Percentiles rank a stretch among this genome's conserved stretches.
These are phyloP conservation scores for Purshia tridentata DNA, from an alignment of 306 rosid species.

Conservation along the genomic window DNA sequence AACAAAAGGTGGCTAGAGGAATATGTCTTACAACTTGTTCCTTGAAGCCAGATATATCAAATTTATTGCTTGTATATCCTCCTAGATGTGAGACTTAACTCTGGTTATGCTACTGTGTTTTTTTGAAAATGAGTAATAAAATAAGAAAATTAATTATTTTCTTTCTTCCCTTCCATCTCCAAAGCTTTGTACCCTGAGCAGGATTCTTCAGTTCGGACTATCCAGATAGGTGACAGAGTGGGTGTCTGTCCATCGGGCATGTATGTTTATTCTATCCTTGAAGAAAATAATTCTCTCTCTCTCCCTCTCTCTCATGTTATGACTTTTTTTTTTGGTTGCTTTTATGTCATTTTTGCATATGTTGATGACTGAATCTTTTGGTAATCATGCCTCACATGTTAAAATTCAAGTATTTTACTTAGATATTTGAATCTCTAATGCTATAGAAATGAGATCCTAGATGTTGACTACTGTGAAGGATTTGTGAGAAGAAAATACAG, in stretches of 20 bases:
- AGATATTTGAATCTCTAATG: background rate
- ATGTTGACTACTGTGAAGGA: background rate
- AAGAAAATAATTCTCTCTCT: background rate
- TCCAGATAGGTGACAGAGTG: slow-evolving; percentile 62
- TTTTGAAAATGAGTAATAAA: slow-evolving; percentile 1
- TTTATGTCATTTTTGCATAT: background rate
- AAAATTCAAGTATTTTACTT: background rate
- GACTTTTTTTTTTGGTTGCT: background rate
- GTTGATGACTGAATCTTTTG: background rate
- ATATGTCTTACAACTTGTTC: slow-evolving; percentile 74
- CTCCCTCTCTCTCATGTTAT: slow-evolving; percentile 1
- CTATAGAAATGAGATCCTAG: background rate
- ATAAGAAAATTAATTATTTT: slow-evolving; percentile 12
- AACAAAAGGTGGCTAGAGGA: slow-evolving; percentile 81
- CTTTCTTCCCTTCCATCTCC: slow-evolving; percentile 18
- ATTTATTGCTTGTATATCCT: slow-evolving; percentile 72
- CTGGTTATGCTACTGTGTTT: slow-evolving; percentile 14
- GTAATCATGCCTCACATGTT: background rate
- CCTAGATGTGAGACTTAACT: slow-evolving; percentile 68
- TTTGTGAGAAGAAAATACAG: background rate
- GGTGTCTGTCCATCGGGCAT: slow-evolving; percentile 78
- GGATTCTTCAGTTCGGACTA: slow-evolving; percentile 63
- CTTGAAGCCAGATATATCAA: slow-evolving; percentile 57
- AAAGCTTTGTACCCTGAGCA: slow-evolving; percentile 81
- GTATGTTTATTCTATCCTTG: slow-evolving; percentile 49